Conservation (phyloP, 2,329 filamentous ascomycete species). For the Macrophomina pseudophaseolina region DNA sequence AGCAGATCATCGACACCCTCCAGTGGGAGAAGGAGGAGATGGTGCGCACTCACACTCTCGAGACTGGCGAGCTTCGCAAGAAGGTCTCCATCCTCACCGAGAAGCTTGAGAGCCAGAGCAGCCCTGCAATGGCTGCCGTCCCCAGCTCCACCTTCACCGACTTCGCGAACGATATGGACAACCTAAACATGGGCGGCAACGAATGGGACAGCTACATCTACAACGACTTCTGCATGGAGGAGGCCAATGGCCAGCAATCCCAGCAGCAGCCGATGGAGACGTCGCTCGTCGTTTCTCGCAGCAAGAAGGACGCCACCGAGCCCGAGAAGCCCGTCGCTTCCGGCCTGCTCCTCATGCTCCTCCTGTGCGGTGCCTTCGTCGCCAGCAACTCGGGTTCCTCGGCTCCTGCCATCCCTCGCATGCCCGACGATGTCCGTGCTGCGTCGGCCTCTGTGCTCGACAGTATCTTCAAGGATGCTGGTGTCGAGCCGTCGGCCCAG, state of each 20-base stretch:
- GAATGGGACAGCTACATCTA: conserved; percentile 84
- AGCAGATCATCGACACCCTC: conserved; percentile 76
- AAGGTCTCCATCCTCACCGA: conserved; percentile 83
- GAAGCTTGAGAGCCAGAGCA: conserved; percentile 67
- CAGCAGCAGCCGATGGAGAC: conserved; percentile 45
- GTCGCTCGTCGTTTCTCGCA: conserved; percentile 49
- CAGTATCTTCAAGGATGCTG: conserved; percentile 81
- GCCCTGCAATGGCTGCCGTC: conserved; percentile 51
- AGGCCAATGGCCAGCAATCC: conserved; percentile 47
- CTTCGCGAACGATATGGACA: conserved; percentile 82
- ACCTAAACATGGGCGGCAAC: conserved; percentile 75
- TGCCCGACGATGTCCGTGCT: conserved; percentile 80
- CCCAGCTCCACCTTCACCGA: conserved; percentile 69
- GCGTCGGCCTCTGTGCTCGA: conserved; percentile 79
- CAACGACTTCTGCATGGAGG: conserved; percentile 70
- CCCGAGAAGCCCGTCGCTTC: conserved; percentile 72
- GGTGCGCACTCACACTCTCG: conserved; percentile 83
- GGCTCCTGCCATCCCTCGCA: conserved; percentile 72
- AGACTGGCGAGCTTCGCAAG: conserved; percentile 90
- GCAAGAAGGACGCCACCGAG: conserved; percentile 44
- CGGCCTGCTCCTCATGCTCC: conserved; percentile 88
- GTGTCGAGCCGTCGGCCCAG: conserved; percentile 55
- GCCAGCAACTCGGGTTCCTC: conserved; percentile 80
- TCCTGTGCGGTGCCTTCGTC: conserved; percentile 95
- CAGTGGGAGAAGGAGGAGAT: conserved; percentile 90